phyloP scores from a whole-genome alignment of 768 basidiomycete species.

The Boletus patriciae region DNA sequence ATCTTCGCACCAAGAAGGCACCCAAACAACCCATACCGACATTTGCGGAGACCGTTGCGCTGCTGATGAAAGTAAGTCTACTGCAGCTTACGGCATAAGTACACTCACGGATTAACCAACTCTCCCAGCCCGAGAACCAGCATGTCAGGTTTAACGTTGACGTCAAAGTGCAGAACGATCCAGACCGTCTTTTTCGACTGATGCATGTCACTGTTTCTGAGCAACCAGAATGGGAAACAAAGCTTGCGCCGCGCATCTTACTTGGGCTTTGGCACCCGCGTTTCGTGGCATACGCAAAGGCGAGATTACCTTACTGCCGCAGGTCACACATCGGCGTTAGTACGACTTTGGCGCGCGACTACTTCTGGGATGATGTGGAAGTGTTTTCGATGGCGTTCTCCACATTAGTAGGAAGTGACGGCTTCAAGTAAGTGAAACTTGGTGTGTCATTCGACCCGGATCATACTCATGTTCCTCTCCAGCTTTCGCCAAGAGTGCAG shows the following conservation, averaged over 20 bases:
- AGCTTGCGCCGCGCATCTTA: constrained; percentile 76
- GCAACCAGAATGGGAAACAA: constrained; percentile 70
- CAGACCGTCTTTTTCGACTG: constrained; percentile 75
- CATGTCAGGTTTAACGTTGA: constrained; percentile 86
- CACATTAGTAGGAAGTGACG: constrained; percentile 68
- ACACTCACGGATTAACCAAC: constrained; percentile 3
- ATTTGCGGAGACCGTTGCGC: constrained; percentile 77
- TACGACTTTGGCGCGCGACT: constrained; percentile 69
- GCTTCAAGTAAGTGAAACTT: constrained; percentile 52
- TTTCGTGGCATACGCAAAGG: constrained; percentile 77
- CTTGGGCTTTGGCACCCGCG: constrained; percentile 90
- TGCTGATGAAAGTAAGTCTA: constrained; percentile 69
- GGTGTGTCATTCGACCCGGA: not conserved
- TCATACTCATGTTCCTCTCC: constrained; percentile 9
- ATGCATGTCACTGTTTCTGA: constrained; percentile 68
- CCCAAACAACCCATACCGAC: constrained; percentile 89
- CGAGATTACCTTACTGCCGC: constrained; percentile 75
- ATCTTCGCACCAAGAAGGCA: constrained; percentile 74
- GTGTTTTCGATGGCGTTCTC: constrained; percentile 85
- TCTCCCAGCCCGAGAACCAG: constrained; percentile 62
- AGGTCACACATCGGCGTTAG: constrained; percentile 83
- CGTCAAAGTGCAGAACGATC: constrained; percentile 92
- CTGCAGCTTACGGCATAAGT: constrained; percentile 9
- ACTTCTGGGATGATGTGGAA: constrained; percentile 87
- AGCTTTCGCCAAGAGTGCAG: constrained; percentile 85